Conservation (phyloP, 768 basidiomycete species). For the Podaxis sp. region DNA sequence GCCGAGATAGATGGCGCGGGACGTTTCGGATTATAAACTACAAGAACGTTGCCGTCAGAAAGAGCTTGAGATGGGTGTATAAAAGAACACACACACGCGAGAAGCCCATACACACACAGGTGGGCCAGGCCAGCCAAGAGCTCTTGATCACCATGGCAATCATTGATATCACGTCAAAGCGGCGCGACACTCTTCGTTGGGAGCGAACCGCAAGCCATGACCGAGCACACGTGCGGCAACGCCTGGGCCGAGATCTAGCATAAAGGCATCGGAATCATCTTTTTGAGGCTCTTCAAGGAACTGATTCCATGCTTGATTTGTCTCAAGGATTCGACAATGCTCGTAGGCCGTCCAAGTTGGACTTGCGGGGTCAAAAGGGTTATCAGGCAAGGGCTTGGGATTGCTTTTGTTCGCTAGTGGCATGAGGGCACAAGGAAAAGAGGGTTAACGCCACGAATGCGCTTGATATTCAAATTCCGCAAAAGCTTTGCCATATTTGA, state of each 20-base stretch:
- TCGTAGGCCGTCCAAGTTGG: neutral
- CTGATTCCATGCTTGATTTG: neutral
- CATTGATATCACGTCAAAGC: constrained; percentile 1
- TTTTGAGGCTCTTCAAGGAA: neutral
- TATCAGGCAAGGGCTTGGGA: neutral
- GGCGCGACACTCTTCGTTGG: neutral
- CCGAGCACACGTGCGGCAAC: constrained; percentile 6
- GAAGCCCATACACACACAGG: constrained; percentile 8
- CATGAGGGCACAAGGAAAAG: neutral
- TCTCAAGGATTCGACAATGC: neutral
- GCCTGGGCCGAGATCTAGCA: no score
- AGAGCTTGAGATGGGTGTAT: neutral
- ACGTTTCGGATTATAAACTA: constrained; percentile 11
- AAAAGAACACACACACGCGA: constrained; percentile 5
- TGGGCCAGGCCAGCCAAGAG: constrained; percentile 8
- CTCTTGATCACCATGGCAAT: neutral
- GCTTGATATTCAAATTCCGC: no score
- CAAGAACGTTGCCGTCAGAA: neutral
- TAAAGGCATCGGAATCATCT: neutral
- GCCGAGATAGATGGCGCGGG: constrained; percentile 1
- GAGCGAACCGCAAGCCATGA: neutral
- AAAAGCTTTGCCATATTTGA: no score
- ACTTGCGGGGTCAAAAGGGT: neutral
- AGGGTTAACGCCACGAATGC: no score
- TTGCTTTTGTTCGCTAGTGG: neutral